These are phyloP conservation scores for Exserohilum turcica DNA, from an alignment of 2,329 filamentous ascomycete species.

Conservation along the genomic window DNA sequence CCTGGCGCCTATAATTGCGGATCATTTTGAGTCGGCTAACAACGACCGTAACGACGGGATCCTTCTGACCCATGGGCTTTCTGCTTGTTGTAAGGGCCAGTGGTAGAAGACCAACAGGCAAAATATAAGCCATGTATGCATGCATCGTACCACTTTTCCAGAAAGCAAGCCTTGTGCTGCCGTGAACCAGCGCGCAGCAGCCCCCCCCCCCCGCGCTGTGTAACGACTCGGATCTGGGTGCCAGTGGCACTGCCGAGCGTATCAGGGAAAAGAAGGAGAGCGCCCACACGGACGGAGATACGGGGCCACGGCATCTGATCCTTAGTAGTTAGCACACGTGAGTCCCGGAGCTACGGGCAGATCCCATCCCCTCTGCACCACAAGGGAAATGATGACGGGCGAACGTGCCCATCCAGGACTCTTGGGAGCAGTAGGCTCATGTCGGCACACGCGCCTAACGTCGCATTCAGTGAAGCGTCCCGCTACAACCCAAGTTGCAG, in stretches of 20 bases:
- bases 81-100: conserved; percentile 16
- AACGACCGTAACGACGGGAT: conserved; percentile 30
- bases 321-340: conserved; percentile 14
- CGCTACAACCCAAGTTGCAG: conserved; percentile 9
- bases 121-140: conserved; percentile 32
- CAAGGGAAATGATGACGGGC: conserved; percentile 10
- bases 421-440: conserved; percentile 5
- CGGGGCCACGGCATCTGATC: conserved; percentile 20
- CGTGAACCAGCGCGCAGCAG: conserved; percentile 34
- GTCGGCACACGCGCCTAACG: conserved; percentile 13
- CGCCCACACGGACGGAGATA: background rate
- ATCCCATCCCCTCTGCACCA: conserved; percentile 5
- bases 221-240: background rate
- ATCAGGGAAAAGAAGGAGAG: conserved; percentile 1
- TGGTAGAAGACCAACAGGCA: conserved; percentile 40
- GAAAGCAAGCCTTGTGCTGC: conserved; percentile 24
- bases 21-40: conserved; percentile 31
- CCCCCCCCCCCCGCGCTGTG: conserved; percentile 11
- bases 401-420: conserved; percentile 8
- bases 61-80: conserved; percentile 24
- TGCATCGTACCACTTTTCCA: conserved; percentile 37
- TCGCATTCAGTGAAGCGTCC: conserved; percentile 11
- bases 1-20: conserved; percentile 6
- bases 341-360: conserved; percentile 22
- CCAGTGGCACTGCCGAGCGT: background rate